These are phyloP conservation scores for Hortiboletus flavorubellus DNA, from an alignment of 768 basidiomycete genomes.

Conservation along the genomic window DNA sequence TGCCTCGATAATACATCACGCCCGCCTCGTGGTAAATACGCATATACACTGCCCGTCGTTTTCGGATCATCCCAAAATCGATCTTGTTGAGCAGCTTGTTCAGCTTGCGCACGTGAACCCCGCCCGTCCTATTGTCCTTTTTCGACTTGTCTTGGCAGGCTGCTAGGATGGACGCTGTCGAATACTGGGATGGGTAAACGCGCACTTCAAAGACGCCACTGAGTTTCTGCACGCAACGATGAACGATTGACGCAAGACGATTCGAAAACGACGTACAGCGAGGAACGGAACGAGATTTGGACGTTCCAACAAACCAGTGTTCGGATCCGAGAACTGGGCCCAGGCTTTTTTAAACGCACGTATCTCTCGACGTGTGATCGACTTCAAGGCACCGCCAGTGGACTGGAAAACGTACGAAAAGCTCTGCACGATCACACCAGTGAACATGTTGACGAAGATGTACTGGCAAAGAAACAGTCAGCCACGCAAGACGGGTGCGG, in stretches of 20 bases:
- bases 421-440: slow-evolving; percentile 93
- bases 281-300: slow-evolving; percentile 76
- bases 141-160: slow-evolving; percentile 41
- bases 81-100: slow-evolving; percentile 56
- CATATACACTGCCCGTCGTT: slow-evolving; percentile 66
- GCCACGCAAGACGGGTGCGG: slow-evolving; percentile 11
- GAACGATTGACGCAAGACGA: background rate
- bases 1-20: slow-evolving; percentile 63
- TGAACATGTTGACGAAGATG: slow-evolving; percentile 95
- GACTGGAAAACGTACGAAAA: slow-evolving; percentile 95
- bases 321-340: slow-evolving; percentile 77
- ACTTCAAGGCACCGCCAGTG: slow-evolving; percentile 66
- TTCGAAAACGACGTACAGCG: slow-evolving; percentile 47
- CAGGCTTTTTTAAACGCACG: slow-evolving; percentile 93
- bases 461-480: slow-evolving; percentile 49
- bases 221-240: slow-evolving; percentile 52
- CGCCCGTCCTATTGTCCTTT: slow-evolving; percentile 38
- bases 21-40: slow-evolving; percentile 85
- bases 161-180: slow-evolving; percentile 55
- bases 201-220: slow-evolving; percentile 85
- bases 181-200: slow-evolving; percentile 74
- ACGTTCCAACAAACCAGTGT: slow-evolving; percentile 75
- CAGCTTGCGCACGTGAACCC: slow-evolving; percentile 64
- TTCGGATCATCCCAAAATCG: slow-evolving; percentile 60
- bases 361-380: slow-evolving; percentile 88